Base-by-base conservation (phyloP, 495 filamentous ascomycete species). In the Penicillium malachiteum region DNA sequence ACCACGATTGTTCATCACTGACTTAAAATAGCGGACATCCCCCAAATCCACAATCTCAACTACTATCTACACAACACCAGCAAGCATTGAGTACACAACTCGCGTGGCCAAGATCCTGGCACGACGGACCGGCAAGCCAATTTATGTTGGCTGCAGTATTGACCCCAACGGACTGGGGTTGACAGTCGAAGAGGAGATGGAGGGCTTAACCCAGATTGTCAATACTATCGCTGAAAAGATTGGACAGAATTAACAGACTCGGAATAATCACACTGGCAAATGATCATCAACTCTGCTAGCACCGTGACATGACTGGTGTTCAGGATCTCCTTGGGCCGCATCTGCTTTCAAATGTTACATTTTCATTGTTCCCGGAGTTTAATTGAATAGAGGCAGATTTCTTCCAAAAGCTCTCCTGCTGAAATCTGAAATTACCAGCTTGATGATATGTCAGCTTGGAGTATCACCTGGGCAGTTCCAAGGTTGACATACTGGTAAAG, bases 171-270 rank as follows among this genome's bases (percentile, higher is more conserved):
- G 81, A 7, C 78, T 91, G 41, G 88, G 88, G 1, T 84, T 89
- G 18, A 84, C 80, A 9, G 84, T 92, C n/a, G 90, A 95, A 64
- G 93, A 97, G 75, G 93, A 97, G 72, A 90, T 96, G 88, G 91
- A 94, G 63, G 92, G 87, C 2, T 81, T 97, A 50, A 81, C 77
- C 55, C 79, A 79, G 60, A 83, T 91, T 50, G 84, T 91, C 48
- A 81, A 88, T 47, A 77, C 87, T 44, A 77, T 93, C 11, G 73
- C 88, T 33, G 57, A 63, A 48, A 65, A 58, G 11, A 62, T 54
- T 42, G 59, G 59, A 39, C 45, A 57, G 41, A 45, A 59, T 14
- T 54, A 62, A 51, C n/a, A 54, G 26, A 26, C 21, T 26, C 21
- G 21, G 32, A 39, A 50, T 52, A 40, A 17, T 30, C 12, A 3